Base-by-base conservation (phyloP, 2,329 filamentous ascomycete species). In the Pseudocercospora pini-densiflorae region DNA sequence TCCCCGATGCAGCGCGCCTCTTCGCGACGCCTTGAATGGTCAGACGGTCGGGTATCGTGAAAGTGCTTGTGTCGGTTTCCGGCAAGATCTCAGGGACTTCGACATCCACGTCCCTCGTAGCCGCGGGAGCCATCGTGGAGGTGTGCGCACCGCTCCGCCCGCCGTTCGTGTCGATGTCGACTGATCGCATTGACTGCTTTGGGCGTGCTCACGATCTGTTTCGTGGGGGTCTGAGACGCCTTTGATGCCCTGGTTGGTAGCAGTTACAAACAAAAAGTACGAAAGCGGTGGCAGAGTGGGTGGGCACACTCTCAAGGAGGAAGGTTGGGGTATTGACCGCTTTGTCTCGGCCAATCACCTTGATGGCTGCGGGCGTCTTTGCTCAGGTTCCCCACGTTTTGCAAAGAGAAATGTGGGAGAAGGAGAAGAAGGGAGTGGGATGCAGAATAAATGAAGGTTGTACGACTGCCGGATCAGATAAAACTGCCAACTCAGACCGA, bases 1-100 rank as follows among this genome's bases (percentile, higher is more conserved):
- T 89, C 2, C 90, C 90, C n/a, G 88, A 86, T 74, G 90, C 92
- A 68, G 85, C 86, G 58, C 94, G 87, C 71, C 90, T 85, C 45
- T 87, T 87, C 62, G 86, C 79, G 64, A 97, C 88, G 67, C 88
- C 88, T 72, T 89, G 86, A 76, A 92, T 78, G 31, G 88, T 89
- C 74, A 93, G 81, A 31, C 83, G 81, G 62, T 82, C 78, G 1
- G 83, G 82, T 23, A 84, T 67, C 10, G 78, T 81, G 65, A 84
- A 76, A 33, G 79, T 79, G 24, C 79, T 71, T 1, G 83, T 85
- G 70, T 86, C 85, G 19, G 82, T 80, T 31, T 81, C 78, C 45
- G 79, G 80, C 49, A 79, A 74, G 62, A 81, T 78, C 58, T 83
- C 78, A 62, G 82, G 77, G 58, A 61, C 59, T 55, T 7, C 14